phyloP scores from a whole-genome alignment of 805 yeast species.

The Saccharomycopsis synnaedendra region DNA sequence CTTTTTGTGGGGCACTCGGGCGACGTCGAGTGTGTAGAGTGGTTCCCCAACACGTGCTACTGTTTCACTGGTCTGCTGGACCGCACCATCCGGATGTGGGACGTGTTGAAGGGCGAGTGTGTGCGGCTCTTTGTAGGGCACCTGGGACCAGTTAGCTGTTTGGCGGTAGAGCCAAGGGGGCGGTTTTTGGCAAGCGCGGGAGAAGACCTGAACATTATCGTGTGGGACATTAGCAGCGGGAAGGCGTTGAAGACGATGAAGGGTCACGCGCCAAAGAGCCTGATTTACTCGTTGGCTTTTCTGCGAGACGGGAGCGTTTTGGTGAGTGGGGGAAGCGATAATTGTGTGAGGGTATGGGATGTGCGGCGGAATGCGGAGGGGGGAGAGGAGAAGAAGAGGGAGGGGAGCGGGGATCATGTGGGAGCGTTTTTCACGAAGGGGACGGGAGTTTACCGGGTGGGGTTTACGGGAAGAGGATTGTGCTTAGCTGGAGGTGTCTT shows the following conservation, averaged over 20 bases:
- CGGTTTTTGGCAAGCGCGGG: slow-evolving; percentile 94
- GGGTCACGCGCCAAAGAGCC: slow-evolving; percentile 76
- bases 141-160: slow-evolving; percentile 73
- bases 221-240: slow-evolving; percentile 94
- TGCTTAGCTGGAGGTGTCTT: slow-evolving; percentile 40
- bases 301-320: slow-evolving; percentile 81
- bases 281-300: slow-evolving; percentile 76
- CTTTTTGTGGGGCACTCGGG: slow-evolving; percentile 95
- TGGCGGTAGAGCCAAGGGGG: slow-evolving; percentile 94
- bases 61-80: slow-evolving; percentile 93
- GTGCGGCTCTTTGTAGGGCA: slow-evolving; percentile 92
- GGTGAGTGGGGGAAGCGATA: slow-evolving; percentile 88
- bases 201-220: slow-evolving; percentile 76
- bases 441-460: slow-evolving; percentile 89
- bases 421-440: slow-evolving; percentile 89
- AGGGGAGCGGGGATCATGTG: slow-evolving; percentile 70
- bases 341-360: slow-evolving; percentile 94
- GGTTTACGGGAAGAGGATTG: slow-evolving; percentile 81
- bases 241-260: slow-evolving; percentile 81
- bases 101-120: slow-evolving; percentile 74
- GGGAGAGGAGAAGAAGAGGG: slow-evolving; percentile 20
- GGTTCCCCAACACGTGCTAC: slow-evolving; percentile 94
- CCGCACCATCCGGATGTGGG: slow-evolving; percentile 98
- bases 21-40: slow-evolving; percentile 89
- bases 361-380: slow-evolving; percentile 71